phyloP scores from a whole-genome alignment of 768 basidiomycete species.

The Lentinula guzmanii region DNA sequence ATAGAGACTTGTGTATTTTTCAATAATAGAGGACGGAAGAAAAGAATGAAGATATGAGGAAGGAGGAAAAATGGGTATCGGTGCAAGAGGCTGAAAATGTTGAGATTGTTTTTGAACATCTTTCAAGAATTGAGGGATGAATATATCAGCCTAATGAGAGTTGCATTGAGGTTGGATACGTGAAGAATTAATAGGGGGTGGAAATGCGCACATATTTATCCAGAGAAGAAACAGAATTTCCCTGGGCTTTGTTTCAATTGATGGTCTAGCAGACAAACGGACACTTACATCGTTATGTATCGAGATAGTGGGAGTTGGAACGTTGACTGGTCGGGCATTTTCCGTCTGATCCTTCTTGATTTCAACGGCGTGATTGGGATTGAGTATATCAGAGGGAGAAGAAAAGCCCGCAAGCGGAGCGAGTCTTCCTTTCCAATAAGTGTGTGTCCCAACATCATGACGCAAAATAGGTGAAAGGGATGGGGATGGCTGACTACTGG shows the following conservation, averaged over 20 bases:
- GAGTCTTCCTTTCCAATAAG: constrained; percentile 35
- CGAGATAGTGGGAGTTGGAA: not conserved
- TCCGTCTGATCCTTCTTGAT: constrained; percentile 9
- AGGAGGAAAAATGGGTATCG: constrained; percentile 37
- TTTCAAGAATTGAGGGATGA: constrained; percentile 42
- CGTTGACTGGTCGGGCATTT: not conserved
- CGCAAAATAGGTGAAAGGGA: not conserved
- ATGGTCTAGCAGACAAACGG: not conserved
- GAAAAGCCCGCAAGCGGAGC: constrained; percentile 36
- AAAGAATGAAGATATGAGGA: constrained; percentile 34
- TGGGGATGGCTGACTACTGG: not conserved
- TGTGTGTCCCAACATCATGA: constrained; percentile 18
- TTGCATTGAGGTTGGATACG: not conserved
- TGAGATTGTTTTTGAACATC: constrained; percentile 43
- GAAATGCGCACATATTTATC: constrained; percentile 38
- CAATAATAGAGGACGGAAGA: constrained; percentile 30
- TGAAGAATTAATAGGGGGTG: not conserved
- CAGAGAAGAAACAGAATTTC: constrained; percentile 16
- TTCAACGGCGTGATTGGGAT: constrained; percentile 8
- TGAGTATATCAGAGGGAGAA: constrained; percentile 27
- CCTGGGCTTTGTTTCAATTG: not conserved
- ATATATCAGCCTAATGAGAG: constrained; percentile 35
- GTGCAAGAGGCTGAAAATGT: constrained; percentile 32
- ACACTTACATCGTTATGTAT: not conserved
- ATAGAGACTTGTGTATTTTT: constrained; percentile 16